These are phyloP conservation scores for Mortierella sp. DNA, from an alignment of 371 early-diverging fungal species.

Conservation along the genomic window DNA sequence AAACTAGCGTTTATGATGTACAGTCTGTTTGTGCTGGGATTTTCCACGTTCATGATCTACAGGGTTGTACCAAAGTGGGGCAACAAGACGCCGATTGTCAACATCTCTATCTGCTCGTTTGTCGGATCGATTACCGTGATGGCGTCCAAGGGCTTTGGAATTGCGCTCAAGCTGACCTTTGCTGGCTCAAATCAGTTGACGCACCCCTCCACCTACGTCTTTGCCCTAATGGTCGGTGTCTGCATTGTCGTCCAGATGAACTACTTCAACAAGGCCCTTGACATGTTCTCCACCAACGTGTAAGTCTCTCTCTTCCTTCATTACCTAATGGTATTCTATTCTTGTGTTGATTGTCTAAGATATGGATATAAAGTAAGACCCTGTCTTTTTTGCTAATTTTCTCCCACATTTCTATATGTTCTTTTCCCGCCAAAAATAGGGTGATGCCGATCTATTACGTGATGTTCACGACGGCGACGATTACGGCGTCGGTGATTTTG, in stretches of 20 bases:
- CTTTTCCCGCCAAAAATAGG: slow-evolving; percentile 46
- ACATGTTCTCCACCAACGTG: slow-evolving; percentile 90
- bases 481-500: slow-evolving; percentile 87
- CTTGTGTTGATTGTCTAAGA: neutral
- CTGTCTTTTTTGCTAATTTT: slow-evolving; percentile 2
- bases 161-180: slow-evolving; percentile 91
- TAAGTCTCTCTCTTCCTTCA: slow-evolving; percentile 44
- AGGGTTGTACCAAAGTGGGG: slow-evolving; percentile 85
- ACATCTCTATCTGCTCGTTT: slow-evolving; percentile 90
- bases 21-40: slow-evolving; percentile 70
- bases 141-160: slow-evolving; percentile 92
- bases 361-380: neutral
- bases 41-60: slow-evolving; percentile 82
- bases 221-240: slow-evolving; percentile 81
- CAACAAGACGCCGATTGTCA: slow-evolving; percentile 83
- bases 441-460: slow-evolving; percentile 95
- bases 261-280: slow-evolving; percentile 96
- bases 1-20: slow-evolving; percentile 83
- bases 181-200: slow-evolving; percentile 92
- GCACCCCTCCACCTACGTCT: slow-evolving; percentile 88
- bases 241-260: slow-evolving; percentile 95
- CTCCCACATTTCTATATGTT: too few species aligned
- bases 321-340: neutral
- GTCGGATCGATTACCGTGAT: slow-evolving; percentile 93
- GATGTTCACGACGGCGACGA: slow-evolving; percentile 93